Evolutionary conservation across 257 asterid species (phyloP), one percentile per base, ranked within the genome.

Genomic region (Anisodus tanguticus): DNA sequence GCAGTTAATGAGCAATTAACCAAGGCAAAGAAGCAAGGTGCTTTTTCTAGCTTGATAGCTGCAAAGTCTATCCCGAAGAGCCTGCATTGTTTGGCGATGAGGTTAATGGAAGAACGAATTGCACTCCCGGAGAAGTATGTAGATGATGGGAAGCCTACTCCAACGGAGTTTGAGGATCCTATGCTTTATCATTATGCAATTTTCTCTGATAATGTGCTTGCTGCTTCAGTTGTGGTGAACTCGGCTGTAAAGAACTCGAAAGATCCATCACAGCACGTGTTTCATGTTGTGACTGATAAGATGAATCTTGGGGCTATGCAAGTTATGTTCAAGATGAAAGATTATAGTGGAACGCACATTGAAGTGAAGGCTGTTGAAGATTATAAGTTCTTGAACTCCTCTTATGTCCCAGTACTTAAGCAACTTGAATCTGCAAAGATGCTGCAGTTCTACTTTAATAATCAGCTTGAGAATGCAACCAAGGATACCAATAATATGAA

Each of bases 291-390:
- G 81, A 88, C 92, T 70, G 93, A 88, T 84, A 91, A 90, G 85
- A 89, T 90, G 90, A 91, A 91, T 79, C 88, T 90, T 54, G 92
- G 92, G 76, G 94, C 91, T 26, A 91, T 91, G 92, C 94, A 91
- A 81, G 94, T 91, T 69, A 86, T 91, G 91, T 90, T 90, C 85
- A 88, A 88, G 87, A 87, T 88, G 77, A 87, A 82, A 82, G 86
- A 88, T 71, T 90, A 86, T 53, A 86, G 78, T 17, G 88, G 91
- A 59, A 91, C 89, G 51, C 92, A 87, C 83, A 84, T 85, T 63
- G 92, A 90, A 62, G 92, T 90, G 78, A 90, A 88, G 88, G 91
- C 91, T 17, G 92, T 90, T 45, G 92, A 90, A 82, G 88, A 82
- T 84, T 88, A 85, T 83, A 86, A 84, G 71, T 90, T 88, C 69